These are phyloP conservation scores for Triglochin maritima DNA, from an alignment of 106 monocot species.

Conservation along the genomic window DNA sequence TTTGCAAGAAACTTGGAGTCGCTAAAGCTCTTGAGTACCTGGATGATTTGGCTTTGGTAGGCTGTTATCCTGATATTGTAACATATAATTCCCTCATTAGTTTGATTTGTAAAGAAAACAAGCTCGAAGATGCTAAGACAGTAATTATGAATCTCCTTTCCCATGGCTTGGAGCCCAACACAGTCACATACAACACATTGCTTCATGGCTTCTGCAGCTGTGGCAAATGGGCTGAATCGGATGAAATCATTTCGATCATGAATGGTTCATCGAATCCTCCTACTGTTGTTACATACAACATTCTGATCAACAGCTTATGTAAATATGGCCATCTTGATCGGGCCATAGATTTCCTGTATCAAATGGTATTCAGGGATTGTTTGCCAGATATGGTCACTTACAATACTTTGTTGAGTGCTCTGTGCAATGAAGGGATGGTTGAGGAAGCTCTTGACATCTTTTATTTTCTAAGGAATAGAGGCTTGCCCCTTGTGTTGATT, in stretches of 20 bases:
- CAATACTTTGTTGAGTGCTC: constrained; percentile 59
- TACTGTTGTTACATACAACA: constrained; percentile 64
- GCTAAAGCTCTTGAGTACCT: constrained; percentile 32
- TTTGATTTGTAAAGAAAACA: constrained; percentile 48
- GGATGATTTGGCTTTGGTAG: constrained; percentile 53
- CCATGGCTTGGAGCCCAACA: constrained; percentile 53
- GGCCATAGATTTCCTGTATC: constrained; percentile 55
- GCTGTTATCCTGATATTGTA: constrained; percentile 68
- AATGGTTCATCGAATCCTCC: constrained; percentile 31
- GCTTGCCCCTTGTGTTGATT: constrained; percentile 35
- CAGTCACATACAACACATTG: constrained; percentile 68
- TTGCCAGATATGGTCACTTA: constrained; percentile 77
- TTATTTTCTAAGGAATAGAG: constrained; percentile 28
- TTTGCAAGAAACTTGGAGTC: constrained; percentile 53
- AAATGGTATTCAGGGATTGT: constrained; percentile 51
- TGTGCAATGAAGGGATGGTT: constrained; percentile 56
- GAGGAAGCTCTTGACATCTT: constrained; percentile 45
- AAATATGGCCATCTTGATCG: constrained; percentile 40
- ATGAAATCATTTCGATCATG: constrained; percentile 52
- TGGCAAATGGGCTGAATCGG: constrained; percentile 52
- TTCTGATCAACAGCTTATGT: constrained; percentile 70
- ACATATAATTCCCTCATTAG: constrained; percentile 62
- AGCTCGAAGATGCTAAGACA: constrained; percentile 26
- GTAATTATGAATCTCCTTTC: constrained; percentile 31
- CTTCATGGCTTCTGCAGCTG: constrained; percentile 50